Evolutionary conservation across 2,329 filamentous ascomycete species (phyloP), one percentile per base, ranked within the genome.

Genomic region (Meredithiella fracta): DNA sequence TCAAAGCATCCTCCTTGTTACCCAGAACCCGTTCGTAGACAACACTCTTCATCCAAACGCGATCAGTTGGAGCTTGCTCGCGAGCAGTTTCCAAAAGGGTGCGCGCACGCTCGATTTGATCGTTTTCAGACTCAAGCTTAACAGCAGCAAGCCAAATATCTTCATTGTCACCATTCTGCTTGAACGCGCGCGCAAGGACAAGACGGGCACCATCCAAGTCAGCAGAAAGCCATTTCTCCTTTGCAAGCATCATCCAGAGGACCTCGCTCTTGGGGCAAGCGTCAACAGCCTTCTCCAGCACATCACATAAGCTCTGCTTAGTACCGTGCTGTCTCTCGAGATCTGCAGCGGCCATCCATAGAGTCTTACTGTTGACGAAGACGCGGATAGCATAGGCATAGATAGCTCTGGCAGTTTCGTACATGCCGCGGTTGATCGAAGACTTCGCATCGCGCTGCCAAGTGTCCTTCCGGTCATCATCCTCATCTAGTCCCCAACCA

Each of bases 81-180:
- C 92, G 82, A 22, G 92, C 92, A 11, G 85, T 85, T 54, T 82
- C 79, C 40, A 98, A 77, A 23, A 98, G 79, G 59, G 85, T 79
- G 47, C 90, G 77, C 0, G 92, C 92, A 65, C 92, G 82, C 38
- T 89, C 85, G 42, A 80, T 82, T 63, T 94, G 82, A 47, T 82
- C 79, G 59, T 88, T 91, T 64, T 97, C 90, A 0, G 92, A 88
- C 69, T 98, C 92, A 29, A 98, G 80, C 67, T 96, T 94, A 61
- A 98, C 92, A 49, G 92, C 92, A 15, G 90, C 86, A 51, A 96
- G 82, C 85, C 92, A 98, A 61, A 98, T 96, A 66, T 97, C 89
- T 68, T 98, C 92, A 69, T 95, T 96, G 67, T 94, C 90, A 1
- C 88, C 88, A 63, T 97, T 94, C 66, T 95, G 87, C 62, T 91